phyloP scores from a whole-genome alignment of 2,329 filamentous ascomycete genomes.

The Periconia sp. region DNA sequence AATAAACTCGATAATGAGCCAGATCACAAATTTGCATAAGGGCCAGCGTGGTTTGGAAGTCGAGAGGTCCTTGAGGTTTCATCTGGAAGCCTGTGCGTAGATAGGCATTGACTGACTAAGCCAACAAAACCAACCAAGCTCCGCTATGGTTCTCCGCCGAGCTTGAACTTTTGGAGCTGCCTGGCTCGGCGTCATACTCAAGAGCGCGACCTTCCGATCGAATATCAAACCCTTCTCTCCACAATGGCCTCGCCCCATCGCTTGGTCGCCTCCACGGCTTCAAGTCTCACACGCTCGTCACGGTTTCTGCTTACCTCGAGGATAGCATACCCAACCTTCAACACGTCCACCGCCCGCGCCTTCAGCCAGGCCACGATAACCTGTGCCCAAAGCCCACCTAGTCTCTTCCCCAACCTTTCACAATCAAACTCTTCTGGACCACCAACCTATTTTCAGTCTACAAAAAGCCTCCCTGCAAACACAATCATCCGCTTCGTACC shows the following conservation, averaged over 20 bases:
- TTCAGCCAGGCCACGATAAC: constrained; percentile 33
- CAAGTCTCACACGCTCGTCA: constrained; percentile 26
- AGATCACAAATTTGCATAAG: too few relatives aligned
- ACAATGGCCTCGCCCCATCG: constrained; percentile 39
- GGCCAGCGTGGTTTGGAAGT: too few relatives aligned
- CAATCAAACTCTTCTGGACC: constrained; percentile 45
- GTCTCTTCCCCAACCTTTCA: constrained; percentile 30
- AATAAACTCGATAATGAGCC: too few relatives aligned
- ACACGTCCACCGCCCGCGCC: constrained; percentile 21
- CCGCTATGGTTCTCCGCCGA: neutral
- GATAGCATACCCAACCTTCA: constrained; percentile 16
- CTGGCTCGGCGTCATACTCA: neutral
- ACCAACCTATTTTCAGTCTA: constrained; percentile 77
- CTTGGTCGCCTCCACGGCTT: constrained; percentile 33
- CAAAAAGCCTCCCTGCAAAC: constrained; percentile 75
- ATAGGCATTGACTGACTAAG: neutral
- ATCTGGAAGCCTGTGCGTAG: neutral
- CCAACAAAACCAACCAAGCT: neutral
- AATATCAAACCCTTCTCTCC: neutral
- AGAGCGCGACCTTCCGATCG: neutral
- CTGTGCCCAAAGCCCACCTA: constrained; percentile 24
- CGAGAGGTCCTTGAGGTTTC: too few relatives aligned
- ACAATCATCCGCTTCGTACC: constrained; percentile 95
- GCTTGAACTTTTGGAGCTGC: neutral
- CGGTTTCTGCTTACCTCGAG: constrained; percentile 17